Base-by-base conservation (phyloP, 2,329 filamentous ascomycete genomes). In the Calonectria pauciramosa region DNA sequence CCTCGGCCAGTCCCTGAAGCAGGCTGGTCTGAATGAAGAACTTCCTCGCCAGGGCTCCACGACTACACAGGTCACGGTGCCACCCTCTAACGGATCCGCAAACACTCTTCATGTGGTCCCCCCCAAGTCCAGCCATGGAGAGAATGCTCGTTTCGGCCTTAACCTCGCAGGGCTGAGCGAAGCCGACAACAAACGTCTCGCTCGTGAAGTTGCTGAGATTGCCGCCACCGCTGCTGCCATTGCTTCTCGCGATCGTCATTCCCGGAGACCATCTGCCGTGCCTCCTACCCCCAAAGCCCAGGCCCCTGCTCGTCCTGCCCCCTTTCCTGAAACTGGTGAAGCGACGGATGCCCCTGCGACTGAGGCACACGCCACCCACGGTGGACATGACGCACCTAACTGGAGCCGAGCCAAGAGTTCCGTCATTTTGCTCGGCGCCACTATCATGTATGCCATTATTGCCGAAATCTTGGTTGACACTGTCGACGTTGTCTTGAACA, bases 381-480 rank as follows among this genome's bases (percentile, higher is more conserved):
- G 94, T 59, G 96, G 96, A 0, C 97, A 99, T 81, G 97, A 99
- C 85, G 97, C 97, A n/a, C 97, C 97, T 6, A 99, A 99, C 84
- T 99, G 97, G 97, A 95, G 96, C 81, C 93, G 96, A 75, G 91
- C 90, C 68, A 99, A 99, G 90, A 98, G 95, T 88, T 91, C 95
- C 2, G 88, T 98, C 60, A 96, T 99, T 73, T 89, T 99, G 16
- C 92, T 99, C 78, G 93, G 92, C 2, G 96, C 97, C 4, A 99
- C 97, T 0, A 82, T 99, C 18, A 90, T 98, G 16, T 99, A 99
- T 83, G 97, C 97, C n/a, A 88, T 99, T 47, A 98, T 99, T 83
- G 97, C 97, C 10, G 97, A 99, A 85, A 98, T 99, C 69, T 87
- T 99, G 8, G 97, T 99, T 52, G 95, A 98, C 84, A 99, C 96